Conservation (phyloP, 768 basidiomycete species). For the Agrocybe praecox region DNA sequence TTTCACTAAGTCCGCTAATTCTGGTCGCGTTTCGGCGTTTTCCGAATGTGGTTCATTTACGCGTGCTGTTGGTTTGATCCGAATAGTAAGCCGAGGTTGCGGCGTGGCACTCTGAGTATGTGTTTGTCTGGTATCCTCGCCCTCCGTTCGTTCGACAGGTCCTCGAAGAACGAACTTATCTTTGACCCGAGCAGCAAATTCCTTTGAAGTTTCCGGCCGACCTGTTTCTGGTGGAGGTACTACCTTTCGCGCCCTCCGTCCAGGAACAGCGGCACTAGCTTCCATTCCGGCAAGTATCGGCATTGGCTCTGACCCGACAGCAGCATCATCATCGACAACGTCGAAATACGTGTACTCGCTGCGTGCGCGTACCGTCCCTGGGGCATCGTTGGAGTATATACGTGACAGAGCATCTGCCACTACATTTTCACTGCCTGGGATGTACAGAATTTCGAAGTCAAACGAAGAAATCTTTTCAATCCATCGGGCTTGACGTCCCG, state of each 20-base stretch:
- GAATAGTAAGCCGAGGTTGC: too few relatives aligned
- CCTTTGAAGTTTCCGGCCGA: constrained; percentile 14
- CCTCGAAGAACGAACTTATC: constrained; percentile 27
- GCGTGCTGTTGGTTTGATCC: too few relatives aligned
- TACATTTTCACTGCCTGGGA: background rate
- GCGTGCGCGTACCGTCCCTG: constrained; percentile 7
- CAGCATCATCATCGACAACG: constrained; percentile 2
- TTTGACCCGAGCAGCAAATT: constrained; percentile 20
- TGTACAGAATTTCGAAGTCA: background rate
- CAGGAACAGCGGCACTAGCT: background rate
- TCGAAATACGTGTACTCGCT: constrained; percentile 14
- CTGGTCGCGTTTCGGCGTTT: too few relatives aligned
- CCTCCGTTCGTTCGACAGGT: constrained; percentile 24
- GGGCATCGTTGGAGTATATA: background rate
- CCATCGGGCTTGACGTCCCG: constrained; percentile 34
- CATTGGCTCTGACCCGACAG: background rate
- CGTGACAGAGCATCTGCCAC: background rate
- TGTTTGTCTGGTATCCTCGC: constrained; percentile 19
- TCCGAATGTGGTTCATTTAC: too few relatives aligned
- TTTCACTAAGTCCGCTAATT: too few relatives aligned
- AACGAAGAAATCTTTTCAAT: constrained; percentile 22
- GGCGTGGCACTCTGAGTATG: too few relatives aligned
- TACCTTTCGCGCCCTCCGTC: background rate
- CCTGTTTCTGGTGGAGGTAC: constrained; percentile 8
- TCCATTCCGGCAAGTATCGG: constrained; percentile 7